A percentile compares a stretch with the other conserved stretches of the same genome.
These are phyloP conservation scores for Ichthyophthirius multifiliis DNA, from an alignment of 169 alveolate species.

Conservation along the genomic window DNA sequence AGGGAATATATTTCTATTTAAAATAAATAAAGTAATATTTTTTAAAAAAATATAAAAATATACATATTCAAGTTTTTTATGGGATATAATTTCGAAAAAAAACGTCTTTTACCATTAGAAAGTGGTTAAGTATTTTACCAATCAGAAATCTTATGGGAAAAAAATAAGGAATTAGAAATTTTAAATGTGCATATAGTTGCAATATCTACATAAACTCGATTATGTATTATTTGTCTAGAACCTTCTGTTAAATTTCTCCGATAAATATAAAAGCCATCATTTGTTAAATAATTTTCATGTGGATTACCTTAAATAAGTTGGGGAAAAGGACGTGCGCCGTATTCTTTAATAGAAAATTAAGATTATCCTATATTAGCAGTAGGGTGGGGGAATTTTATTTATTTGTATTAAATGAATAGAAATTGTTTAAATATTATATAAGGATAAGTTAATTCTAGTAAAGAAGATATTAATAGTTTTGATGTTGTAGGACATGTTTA, in stretches of 20 bases:
- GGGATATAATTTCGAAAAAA: not conserved
- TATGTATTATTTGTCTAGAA: not conserved
- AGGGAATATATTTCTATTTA: not conserved
- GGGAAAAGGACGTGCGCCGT: not conserved
- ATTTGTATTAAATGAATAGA: not conserved
- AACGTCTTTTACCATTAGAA: not conserved
- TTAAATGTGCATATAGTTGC: not conserved
- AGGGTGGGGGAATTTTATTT: not conserved
- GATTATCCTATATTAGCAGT: conserved; percentile 4
- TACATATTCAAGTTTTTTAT: not conserved
- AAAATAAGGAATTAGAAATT: not conserved
- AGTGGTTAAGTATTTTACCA: not conserved
- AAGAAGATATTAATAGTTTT: too few relatives aligned
- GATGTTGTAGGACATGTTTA: not conserved
- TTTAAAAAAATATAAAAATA: too few relatives aligned
- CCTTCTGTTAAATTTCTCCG: not conserved
- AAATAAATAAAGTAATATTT: too few relatives aligned
- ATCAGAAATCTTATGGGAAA: not conserved
- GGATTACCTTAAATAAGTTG: not conserved
- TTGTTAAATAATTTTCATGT: not conserved
- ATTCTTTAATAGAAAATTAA: not conserved
- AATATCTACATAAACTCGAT: not conserved
- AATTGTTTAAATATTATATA: not conserved
- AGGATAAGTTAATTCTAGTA: not conserved
- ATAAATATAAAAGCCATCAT: not conserved